These are phyloP conservation scores for Lichtheimia corymbifera DNA, from an alignment of 371 early-diverging fungal species.

Conservation along the genomic window DNA sequence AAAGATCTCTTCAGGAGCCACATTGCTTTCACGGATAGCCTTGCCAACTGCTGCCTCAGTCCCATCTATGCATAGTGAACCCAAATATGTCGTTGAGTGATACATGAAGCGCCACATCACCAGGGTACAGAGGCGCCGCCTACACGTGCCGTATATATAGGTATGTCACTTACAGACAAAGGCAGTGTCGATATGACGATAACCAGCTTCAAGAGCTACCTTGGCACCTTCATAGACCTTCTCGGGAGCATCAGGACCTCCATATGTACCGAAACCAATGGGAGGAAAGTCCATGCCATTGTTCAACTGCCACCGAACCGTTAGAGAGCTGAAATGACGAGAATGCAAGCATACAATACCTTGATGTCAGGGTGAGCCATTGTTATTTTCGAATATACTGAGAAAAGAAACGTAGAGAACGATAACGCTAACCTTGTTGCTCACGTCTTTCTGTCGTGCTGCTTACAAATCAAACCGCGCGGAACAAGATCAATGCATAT, in stretches of 20 bases:
- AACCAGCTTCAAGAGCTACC: constrained; percentile 37
- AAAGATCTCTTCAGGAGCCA: constrained; percentile 62
- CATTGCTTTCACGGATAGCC: constrained; percentile 49
- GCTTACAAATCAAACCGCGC: too few relatives aligned
- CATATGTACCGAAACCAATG: constrained; percentile 48
- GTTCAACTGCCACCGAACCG: constrained; percentile 7
- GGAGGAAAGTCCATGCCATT: constrained; percentile 39
- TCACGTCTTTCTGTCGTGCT: too few relatives aligned
- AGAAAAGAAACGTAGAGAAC: too few relatives aligned
- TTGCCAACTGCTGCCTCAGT: constrained; percentile 79
- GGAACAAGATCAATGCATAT: too few relatives aligned
- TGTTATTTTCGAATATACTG: too few relatives aligned
- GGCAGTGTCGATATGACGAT: constrained; percentile 48
- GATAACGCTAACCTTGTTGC: too few relatives aligned
- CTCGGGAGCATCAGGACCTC: constrained; percentile 36
- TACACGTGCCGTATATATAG: too few relatives aligned
- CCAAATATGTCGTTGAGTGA: not conserved
- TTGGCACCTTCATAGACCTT: constrained; percentile 43
- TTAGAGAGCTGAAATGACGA: constrained; percentile 9
- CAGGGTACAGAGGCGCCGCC: too few relatives aligned
- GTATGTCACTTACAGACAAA: constrained; percentile 33
- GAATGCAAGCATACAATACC: not conserved
- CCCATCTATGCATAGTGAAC: constrained; percentile 21
- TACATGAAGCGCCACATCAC: too few relatives aligned
- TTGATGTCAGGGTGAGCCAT: too few relatives aligned